Conservation (phyloP, 2,329 filamentous ascomycete genomes). For the Fusarium neocosmosporiellum region DNA sequence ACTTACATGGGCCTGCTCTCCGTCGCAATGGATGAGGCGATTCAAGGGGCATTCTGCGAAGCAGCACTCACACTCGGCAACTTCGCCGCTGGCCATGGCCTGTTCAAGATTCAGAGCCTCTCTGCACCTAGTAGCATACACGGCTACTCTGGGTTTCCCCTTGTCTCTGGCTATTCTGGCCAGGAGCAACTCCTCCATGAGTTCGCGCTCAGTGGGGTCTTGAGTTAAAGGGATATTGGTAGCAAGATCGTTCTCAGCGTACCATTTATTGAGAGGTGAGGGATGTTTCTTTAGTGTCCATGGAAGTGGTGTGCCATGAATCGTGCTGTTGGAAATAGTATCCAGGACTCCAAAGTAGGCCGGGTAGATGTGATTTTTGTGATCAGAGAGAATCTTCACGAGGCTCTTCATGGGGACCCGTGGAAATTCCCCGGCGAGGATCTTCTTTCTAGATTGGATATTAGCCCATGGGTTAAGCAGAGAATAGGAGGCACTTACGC, state of each 20-base stretch:
- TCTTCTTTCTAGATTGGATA: constrained; percentile 18
- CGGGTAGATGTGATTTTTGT: constrained; percentile 30
- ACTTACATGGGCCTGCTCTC: constrained; percentile 62
- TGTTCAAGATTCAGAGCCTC: constrained; percentile 54
- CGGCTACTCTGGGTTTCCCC: no score
- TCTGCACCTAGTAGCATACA: constrained; percentile 34
- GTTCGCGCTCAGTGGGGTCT: constrained; percentile 1
- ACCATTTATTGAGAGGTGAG: not conserved
- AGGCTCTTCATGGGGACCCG: constrained; percentile 25
- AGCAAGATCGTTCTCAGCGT: constrained; percentile 15
- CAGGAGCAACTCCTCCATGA: constrained; percentile 36
- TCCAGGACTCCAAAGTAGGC: constrained; percentile 14
- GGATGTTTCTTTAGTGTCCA: constrained; percentile 26
- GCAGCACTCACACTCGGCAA: constrained; percentile 79
- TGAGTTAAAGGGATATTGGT: not conserved
- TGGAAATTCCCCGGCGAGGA: constrained; percentile 40
- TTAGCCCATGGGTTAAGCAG: constrained; percentile 5
- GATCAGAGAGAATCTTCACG: constrained; percentile 7
- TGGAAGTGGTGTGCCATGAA: not conserved
- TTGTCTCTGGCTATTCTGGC: constrained; percentile 42
- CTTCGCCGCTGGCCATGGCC: constrained; percentile 61
- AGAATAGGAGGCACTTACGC: constrained; percentile 4
- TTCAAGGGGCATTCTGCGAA: constrained; percentile 74
- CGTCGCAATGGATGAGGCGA: constrained; percentile 75
- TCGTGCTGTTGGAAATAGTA: not conserved